These are phyloP conservation scores for Maudiozyma barnettii DNA, from an alignment of 805 yeast genomes.

Conservation along the genomic window DNA sequence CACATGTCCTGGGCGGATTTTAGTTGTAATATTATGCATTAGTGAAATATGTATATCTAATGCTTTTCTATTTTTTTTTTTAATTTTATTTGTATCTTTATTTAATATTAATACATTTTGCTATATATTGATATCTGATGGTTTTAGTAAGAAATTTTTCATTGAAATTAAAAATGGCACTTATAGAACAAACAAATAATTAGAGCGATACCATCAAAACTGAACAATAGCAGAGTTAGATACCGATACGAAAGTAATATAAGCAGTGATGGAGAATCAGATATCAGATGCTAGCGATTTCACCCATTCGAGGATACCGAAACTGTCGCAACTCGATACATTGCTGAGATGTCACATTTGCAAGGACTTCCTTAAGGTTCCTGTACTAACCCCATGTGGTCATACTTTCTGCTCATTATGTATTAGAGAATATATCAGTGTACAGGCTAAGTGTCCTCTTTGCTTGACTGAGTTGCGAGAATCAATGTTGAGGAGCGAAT, in stretches of 20 bases:
- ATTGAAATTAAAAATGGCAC: not conserved
- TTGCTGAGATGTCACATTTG: slow-evolving; percentile 78
- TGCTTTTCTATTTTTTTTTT: not conserved
- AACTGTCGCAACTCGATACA: slow-evolving; percentile 53
- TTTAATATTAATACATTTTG: not conserved
- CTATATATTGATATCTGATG: not conserved
- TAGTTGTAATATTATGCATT: not conserved
- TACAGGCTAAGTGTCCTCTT: slow-evolving; percentile 60
- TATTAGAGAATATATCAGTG: slow-evolving; percentile 59
- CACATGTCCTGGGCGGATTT: not conserved
- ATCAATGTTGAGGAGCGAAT: slow-evolving; percentile 56
- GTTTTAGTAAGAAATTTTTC: not conserved
- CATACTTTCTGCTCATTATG: slow-evolving; percentile 88
- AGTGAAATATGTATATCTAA: not conserved
- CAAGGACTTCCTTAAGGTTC: slow-evolving; percentile 70
- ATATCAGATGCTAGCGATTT: slow-evolving; percentile 68
- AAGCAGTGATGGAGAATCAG: slow-evolving; percentile 8
- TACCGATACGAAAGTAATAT: not conserved
- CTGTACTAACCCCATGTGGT: slow-evolving; percentile 75
- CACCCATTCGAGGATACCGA: slow-evolving; percentile 44
- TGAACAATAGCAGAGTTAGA: not conserved
- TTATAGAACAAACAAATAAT: too few species aligned
- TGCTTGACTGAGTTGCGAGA: slow-evolving; percentile 66
- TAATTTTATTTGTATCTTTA: not conserved
- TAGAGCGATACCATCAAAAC: too few species aligned